phyloP scores from a whole-genome alignment of 371 early-diverging fungal species.

The Haplosporangium sp. region DNA sequence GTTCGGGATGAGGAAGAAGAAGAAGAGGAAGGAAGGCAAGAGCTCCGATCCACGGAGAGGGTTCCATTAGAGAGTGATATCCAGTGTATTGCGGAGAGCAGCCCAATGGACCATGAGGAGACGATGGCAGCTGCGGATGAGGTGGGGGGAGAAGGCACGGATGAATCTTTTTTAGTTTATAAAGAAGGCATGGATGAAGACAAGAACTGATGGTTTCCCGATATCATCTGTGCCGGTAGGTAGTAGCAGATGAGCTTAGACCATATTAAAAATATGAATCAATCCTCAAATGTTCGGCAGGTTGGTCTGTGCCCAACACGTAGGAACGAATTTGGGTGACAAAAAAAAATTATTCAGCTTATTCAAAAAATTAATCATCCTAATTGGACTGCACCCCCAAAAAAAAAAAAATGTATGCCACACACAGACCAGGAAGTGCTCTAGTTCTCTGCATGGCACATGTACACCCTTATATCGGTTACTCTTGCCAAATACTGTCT shows the following conservation, averaged over 20 bases:
- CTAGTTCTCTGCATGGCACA: too few relatives aligned
- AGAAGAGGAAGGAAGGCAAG: neutral
- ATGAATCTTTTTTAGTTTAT: too few relatives aligned
- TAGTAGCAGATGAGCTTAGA: neutral
- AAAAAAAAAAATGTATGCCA: neutral
- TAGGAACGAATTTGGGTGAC: neutral
- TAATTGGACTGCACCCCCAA: neutral
- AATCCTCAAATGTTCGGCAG: neutral
- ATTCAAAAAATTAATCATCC: neutral
- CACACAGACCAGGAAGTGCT: neutral
- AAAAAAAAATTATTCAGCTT: constrained; percentile 1
- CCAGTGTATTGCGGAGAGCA: neutral
- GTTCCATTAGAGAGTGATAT: neutral
- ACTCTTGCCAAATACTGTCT: too few relatives aligned
- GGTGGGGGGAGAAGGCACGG: constrained; percentile 12
- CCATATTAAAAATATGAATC: neutral
- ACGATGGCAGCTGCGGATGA: constrained; percentile 3
- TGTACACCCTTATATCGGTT: too few relatives aligned
- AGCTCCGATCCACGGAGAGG: neutral
- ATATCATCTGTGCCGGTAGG: too few relatives aligned
- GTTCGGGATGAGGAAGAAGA: constrained; percentile 26
- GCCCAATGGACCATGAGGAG: neutral
- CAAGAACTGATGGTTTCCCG: constrained; percentile 11
- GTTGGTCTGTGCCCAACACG: neutral
- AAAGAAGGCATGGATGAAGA: constrained; percentile 22